A percentile compares a stretch with the other conserved stretches of the same genome.
These are phyloP conservation scores for Russula sp. DNA, from an alignment of 768 basidiomycete genomes.

Conservation along the genomic window DNA sequence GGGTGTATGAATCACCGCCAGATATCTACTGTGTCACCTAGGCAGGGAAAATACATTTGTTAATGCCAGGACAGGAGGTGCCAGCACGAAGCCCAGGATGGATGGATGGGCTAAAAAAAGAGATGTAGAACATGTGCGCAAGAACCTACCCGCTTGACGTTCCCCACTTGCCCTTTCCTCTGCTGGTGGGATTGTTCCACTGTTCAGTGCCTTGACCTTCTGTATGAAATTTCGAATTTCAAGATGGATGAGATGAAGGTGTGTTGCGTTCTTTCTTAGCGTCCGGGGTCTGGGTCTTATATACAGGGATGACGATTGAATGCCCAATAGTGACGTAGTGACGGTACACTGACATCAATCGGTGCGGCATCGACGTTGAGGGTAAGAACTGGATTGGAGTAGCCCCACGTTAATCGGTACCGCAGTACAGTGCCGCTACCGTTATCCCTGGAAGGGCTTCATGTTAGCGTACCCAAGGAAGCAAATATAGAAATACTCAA, in stretches of 20 bases:
- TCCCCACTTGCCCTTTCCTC: conserved; percentile 11
- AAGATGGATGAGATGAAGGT: neutral
- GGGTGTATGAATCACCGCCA: neutral
- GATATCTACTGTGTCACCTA: neutral
- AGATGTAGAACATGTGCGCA: too few species aligned
- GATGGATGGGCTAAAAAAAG: too few species aligned
- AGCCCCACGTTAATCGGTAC: too few species aligned
- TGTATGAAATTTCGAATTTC: neutral
- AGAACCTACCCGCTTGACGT: neutral
- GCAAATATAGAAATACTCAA: too few species aligned
- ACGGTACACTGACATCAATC: conserved; percentile 5
- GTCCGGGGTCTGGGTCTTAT: neutral
- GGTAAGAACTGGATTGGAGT: neutral
- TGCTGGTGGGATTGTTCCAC: neutral
- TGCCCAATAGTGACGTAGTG: neutral
- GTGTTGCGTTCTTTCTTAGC: neutral
- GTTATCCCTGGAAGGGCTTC: too few species aligned
- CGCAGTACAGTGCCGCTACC: too few species aligned
- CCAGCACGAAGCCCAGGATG: neutral
- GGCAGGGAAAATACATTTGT: too few species aligned
- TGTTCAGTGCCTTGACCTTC: neutral
- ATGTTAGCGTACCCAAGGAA: too few species aligned
- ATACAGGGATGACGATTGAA: neutral
- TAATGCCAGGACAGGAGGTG: too few species aligned
- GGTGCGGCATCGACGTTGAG: neutral